Conservation (phyloP, 805 yeast species). For the Sporopachydermia lactativora region DNA sequence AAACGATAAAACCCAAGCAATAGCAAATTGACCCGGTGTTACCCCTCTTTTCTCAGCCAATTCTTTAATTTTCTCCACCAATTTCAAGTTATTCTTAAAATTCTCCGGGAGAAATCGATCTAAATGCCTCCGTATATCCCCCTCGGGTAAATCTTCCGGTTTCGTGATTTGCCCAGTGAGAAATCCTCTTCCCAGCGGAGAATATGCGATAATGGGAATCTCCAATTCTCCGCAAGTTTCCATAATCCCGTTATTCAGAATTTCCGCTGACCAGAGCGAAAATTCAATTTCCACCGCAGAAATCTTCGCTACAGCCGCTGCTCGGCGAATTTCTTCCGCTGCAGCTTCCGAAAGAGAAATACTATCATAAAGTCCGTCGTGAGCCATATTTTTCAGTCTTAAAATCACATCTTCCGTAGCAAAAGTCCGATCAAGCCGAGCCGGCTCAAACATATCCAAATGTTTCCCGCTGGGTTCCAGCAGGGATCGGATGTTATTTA, state of each 20-base stretch:
- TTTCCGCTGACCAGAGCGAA: slow-evolving; percentile 55
- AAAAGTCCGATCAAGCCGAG: slow-evolving; percentile 47
- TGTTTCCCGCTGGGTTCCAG: slow-evolving; percentile 23
- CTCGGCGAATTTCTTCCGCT: slow-evolving; percentile 44
- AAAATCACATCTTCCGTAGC: slow-evolving; percentile 47
- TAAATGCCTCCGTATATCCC: slow-evolving; percentile 35
- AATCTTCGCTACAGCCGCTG: slow-evolving; percentile 39
- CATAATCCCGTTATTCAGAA: slow-evolving; percentile 47
- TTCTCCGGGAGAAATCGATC: slow-evolving; percentile 51
- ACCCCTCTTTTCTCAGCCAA: slow-evolving; percentile 32
- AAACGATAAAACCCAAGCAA: slow-evolving; percentile 47
- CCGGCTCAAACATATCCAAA: slow-evolving; percentile 52
- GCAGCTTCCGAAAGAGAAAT: slow-evolving; percentile 65
- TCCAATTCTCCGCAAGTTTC: slow-evolving; percentile 39
- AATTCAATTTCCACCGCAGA: slow-evolving; percentile 68
- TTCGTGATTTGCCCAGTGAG: slow-evolving; percentile 48
- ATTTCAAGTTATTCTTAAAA: slow-evolving; percentile 33
- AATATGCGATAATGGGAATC: slow-evolving; percentile 64
- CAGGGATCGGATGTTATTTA: slow-evolving; percentile 25
- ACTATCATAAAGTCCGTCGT: slow-evolving; percentile 52
- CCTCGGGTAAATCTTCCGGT: slow-evolving; percentile 33
- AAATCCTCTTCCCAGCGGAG: slow-evolving; percentile 73
- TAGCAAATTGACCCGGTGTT: slow-evolving; percentile 52
- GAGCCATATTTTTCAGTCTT: slow-evolving; percentile 42
- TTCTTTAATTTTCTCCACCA: slow-evolving; percentile 35